Evolutionary conservation across 441 rosid species (phyloP), one percentile per base, ranked within the genome.

Genomic region (Arabidopsis hybrid): DNA sequence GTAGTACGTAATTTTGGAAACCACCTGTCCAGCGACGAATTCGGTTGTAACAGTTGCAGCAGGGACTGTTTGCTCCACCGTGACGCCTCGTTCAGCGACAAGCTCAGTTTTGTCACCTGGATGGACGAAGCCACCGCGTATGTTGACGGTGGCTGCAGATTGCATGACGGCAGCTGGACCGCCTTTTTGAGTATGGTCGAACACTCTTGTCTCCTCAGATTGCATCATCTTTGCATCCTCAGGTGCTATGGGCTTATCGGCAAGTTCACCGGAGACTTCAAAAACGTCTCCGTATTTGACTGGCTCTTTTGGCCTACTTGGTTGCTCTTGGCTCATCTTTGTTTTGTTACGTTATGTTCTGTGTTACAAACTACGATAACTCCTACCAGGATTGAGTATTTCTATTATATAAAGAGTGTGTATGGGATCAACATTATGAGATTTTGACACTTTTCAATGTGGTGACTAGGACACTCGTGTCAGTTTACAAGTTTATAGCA

Each of bases 151-250:
- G 11, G 92, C 92, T 4, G 98, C 96, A 5, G 92, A 56, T 73
- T 91, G 96, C 93, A 87, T 88, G 69, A 63, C 45, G 0, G 97
- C 83, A 1, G 95, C 93, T 1, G 89, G 65, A 14, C 96, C 89
- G 0, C 90, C 95, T 78, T 82, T 89, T 39, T 83, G 85, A 40
- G 88, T 87, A 62, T 77, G 83, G 4, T 92, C 93, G 2, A 87
- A 71, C 11, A 85, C 80, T 57, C 62, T 74, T n/a, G 85, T 61
- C 73, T 92, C 98, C 0, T 88, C 92, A 0, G 83, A 78, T 76
- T 86, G 93, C 97, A 89, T 88, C 92, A 91, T 84, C 46, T 85
- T 82, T 0, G 95, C 95, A 46, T 85, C 95, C 72, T 84, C 86
- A 0, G 91, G 93, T 1, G 87, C 83, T 29, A 88, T 52, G 1